Evolutionary conservation across 75 land plant genomes (phyloP), one percentile per base, ranked within the genome.

Genomic region (Chamaecyparis obtusa): DNA sequence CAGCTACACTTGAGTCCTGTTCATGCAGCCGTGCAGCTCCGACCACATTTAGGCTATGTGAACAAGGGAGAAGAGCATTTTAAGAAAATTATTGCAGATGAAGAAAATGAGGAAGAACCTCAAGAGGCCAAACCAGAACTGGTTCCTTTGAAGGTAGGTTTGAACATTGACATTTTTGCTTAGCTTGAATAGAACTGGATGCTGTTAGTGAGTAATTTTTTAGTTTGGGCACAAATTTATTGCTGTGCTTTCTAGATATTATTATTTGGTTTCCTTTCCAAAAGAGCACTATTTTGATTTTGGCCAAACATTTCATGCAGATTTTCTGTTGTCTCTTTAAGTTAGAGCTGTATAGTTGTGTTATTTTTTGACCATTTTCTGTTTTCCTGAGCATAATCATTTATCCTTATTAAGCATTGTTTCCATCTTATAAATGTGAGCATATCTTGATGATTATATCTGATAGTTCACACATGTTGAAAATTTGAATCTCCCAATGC

Each of bases 1-100:
- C 95, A 97, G 99, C 84, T 97, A 84, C 91, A 94, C 90, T 87
- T 97, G 88, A 95, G 94, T 89, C 97, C 97, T 69, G 72, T 97
- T 77, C 91, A 96, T 90, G 95, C 97, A 86, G 92, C 96, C 72
- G 95, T 96, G 83, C 99, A 96, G 87, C 91, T 97, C 43, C 96
- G 96, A 80, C 94, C 97, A 32, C 93, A 92, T 55, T 85, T 93
- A 91, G 87, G 85, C 39, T 87, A 93, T 86, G 87, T 94, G 27
- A 89, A 92, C 30, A 80, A 80, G 21, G 83, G 83, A 19, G 83
- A 80, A 44, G 82, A 79, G 82, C 44, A 43, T 80, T 44, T 0
- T 3, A 80, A 24, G 48, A 80, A 27, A 44, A 44, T 44, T 43
- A 49, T 43, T 44, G 30, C 83, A 80, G 83, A 80, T 1, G 83